These are phyloP conservation scores for Penicillium robsamsonii DNA, from an alignment of 495 filamentous ascomycete genomes.

Conservation along the genomic window DNA sequence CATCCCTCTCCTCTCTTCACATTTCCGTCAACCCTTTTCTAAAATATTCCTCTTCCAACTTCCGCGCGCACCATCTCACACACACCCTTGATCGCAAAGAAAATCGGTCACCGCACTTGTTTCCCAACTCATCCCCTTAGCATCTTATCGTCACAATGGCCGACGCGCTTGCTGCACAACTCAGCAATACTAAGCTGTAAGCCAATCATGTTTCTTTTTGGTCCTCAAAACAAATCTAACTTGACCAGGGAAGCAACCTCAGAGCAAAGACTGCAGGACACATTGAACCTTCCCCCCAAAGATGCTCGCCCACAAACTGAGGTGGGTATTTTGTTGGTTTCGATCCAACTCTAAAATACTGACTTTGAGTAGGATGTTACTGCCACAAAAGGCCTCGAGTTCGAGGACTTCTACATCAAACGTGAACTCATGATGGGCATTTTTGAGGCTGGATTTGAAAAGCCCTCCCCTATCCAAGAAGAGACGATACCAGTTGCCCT, in stretches of 20 bases:
- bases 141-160: conserved; percentile 46
- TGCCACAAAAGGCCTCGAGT: conserved; percentile 93
- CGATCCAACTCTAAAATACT: conserved; percentile 12
- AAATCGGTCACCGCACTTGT: not conserved
- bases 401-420: conserved; percentile 94
- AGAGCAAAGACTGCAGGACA: conserved; percentile 74
- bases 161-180: conserved; percentile 63
- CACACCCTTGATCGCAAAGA: not conserved
- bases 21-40: not conserved
- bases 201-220: conserved; percentile 14
- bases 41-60: not conserved
- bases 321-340: conserved; percentile 49
- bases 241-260: conserved; percentile 48
- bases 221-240: conserved; percentile 12
- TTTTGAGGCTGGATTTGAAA: conserved; percentile 98
- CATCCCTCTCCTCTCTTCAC: not conserved
- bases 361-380: conserved; percentile 76
- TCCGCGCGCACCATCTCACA: not conserved
- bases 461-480: conserved; percentile 98
- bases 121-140: conserved; percentile 8
- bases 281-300: conserved; percentile 73
- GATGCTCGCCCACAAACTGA: conserved; percentile 92
- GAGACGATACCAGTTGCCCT: conserved; percentile 96
- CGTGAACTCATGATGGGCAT: conserved; percentile 97
- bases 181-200: conserved; percentile 71